A percentile compares a stretch with the other conserved stretches of the same genome.
These are phyloP conservation scores for Erodium maritimum DNA, from an alignment of 345 rosid genomes.

Conservation along the genomic window DNA sequence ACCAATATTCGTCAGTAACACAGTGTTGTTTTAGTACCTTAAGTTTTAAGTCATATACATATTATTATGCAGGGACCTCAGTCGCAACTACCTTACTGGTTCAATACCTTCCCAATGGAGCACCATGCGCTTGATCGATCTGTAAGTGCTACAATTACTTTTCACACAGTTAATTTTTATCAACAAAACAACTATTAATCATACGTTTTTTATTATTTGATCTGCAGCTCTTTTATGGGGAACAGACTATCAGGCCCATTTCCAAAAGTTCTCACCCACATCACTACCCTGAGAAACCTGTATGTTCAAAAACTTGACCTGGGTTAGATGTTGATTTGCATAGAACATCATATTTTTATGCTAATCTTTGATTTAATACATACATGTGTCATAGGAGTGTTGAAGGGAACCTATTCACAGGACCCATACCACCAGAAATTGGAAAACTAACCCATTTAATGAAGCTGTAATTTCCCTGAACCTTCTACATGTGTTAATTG, in stretches of 20 bases:
- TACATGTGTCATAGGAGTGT: slow-evolving; percentile 44
- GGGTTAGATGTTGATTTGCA: not conserved
- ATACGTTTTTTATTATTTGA: slow-evolving; percentile 2
- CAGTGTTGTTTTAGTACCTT: not conserved
- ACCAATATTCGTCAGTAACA: not conserved
- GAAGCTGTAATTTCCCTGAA: slow-evolving; percentile 38
- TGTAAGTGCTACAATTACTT: slow-evolving; percentile 28
- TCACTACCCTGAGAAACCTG: slow-evolving; percentile 57
- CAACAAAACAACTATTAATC: not conserved
- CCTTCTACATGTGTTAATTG: slow-evolving; percentile 3
- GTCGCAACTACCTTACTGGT: slow-evolving; percentile 64
- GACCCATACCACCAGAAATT: slow-evolving; percentile 64
- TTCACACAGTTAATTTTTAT: not conserved
- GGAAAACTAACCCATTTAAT: slow-evolving; percentile 43
- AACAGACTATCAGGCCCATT: slow-evolving; percentile 72
- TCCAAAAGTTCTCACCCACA: slow-evolving; percentile 53
- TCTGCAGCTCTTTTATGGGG: slow-evolving; percentile 75
- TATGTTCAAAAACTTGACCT: slow-evolving; percentile 24
- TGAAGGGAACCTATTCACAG: slow-evolving; percentile 69
- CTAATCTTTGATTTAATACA: not conserved
- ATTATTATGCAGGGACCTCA: slow-evolving; percentile 52
- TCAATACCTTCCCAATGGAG: slow-evolving; percentile 71
- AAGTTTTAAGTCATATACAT: not conserved
- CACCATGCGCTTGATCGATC: slow-evolving; percentile 44
- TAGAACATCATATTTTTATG: not conserved